phyloP scores from a whole-genome alignment of 768 basidiomycete genomes.

The Ramaria rubella region DNA sequence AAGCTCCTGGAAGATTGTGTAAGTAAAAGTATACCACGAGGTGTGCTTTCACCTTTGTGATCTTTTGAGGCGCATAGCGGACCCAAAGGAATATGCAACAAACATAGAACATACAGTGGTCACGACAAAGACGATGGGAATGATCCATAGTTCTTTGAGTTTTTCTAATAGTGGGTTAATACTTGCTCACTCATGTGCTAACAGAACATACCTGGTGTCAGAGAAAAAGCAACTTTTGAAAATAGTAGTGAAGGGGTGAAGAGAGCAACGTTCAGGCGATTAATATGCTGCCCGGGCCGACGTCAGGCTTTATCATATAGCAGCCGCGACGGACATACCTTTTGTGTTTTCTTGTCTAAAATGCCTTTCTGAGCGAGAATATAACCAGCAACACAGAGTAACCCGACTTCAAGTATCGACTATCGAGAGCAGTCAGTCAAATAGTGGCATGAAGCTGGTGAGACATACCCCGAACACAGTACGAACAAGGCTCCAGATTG shows the following conservation, averaged over 20 bases:
- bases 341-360: constrained; percentile 84
- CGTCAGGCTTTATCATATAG: neutral
- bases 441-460: neutral
- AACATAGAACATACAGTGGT: constrained; percentile 67
- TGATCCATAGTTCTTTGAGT: constrained; percentile 75
- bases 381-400: constrained; percentile 81
- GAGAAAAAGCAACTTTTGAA: constrained; percentile 91
- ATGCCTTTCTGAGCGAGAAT: constrained; percentile 72
- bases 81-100: constrained; percentile 59
- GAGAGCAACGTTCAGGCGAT: constrained; percentile 77
- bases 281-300: constrained; percentile 50
- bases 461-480: constrained; percentile 4
- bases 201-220: constrained; percentile 57
- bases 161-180: constrained; percentile 37
- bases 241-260: constrained; percentile 87
- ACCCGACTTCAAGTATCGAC: constrained; percentile 86
- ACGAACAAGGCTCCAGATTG: neutral
- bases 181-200: neutral
- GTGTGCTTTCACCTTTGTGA: constrained; percentile 60
- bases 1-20: constrained; percentile 46
- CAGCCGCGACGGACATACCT: constrained; percentile 39
- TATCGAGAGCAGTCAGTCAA: constrained; percentile 22
- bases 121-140: constrained; percentile 78
- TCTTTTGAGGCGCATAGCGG: constrained; percentile 55
- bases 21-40: neutral